Conservation (phyloP, 768 basidiomycete species). For the Kwoniella botswanensis region DNA sequence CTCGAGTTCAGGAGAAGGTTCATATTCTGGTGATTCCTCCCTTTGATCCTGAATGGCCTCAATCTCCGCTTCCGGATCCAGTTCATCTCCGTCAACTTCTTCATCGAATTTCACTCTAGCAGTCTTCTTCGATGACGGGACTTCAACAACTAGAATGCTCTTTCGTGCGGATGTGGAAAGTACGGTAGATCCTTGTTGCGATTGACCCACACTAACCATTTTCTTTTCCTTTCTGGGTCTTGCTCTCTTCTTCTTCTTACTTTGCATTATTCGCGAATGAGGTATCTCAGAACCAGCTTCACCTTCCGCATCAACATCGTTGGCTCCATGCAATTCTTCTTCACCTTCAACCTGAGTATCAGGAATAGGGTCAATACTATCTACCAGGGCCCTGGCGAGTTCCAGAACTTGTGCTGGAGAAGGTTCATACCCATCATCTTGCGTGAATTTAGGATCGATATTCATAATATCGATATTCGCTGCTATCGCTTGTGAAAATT, state of each 20-base stretch:
- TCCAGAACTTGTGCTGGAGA: slow-evolving; percentile 13
- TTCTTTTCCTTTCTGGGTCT: slow-evolving; percentile 1
- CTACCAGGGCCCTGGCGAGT: slow-evolving; percentile 13
- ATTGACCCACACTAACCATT: neutral
- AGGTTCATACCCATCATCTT: slow-evolving; percentile 14
- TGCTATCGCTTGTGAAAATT: neutral
- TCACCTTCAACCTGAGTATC: slow-evolving; percentile 12
- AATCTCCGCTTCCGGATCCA: neutral
- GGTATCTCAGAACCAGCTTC: neutral
- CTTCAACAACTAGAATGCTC: slow-evolving; percentile 1
- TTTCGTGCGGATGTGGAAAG: neutral
- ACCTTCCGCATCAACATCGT: neutral
- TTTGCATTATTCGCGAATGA: neutral
- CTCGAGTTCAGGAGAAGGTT: slow-evolving; percentile 8
- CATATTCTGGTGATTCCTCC: slow-evolving; percentile 3
- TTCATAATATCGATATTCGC: neutral
- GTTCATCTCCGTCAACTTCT: slow-evolving; percentile 1
- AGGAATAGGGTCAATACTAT: neutral
- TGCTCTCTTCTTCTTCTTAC: slow-evolving; percentile 4
- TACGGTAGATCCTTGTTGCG: neutral
- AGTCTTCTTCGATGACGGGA: slow-evolving; percentile 10
- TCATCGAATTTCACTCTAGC: slow-evolving; percentile 11
- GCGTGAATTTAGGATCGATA: neutral
- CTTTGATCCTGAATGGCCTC: neutral
- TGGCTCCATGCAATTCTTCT: slow-evolving; percentile 2